These are phyloP conservation scores for Elasticomyces elasticus DNA, from an alignment of 495 filamentous ascomycete genomes.

Conservation along the genomic window DNA sequence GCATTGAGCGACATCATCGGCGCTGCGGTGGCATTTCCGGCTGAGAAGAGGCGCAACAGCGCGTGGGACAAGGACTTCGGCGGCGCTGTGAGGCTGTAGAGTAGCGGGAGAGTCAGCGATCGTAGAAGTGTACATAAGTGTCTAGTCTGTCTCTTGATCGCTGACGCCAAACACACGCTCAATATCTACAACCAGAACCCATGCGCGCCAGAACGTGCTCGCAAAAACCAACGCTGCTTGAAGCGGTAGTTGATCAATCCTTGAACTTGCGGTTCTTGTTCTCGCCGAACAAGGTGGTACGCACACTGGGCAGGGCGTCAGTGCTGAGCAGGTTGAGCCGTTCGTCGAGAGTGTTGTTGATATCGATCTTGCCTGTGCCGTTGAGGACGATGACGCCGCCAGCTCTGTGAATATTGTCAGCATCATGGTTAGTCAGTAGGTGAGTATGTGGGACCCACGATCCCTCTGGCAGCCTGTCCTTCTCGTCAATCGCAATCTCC, in stretches of 20 bases:
- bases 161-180: background rate
- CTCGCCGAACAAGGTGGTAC: conserved; percentile 77
- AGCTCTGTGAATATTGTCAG: conserved; percentile 43
- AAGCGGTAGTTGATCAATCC: conserved; percentile 42
- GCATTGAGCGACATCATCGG: background rate
- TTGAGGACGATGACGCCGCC: conserved; percentile 77
- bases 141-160: too few species aligned
- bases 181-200: background rate
- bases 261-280: conserved; percentile 90
- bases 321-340: conserved; percentile 73
- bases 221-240: background rate
- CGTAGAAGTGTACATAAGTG: background rate
- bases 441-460: conserved; percentile 51
- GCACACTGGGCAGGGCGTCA: conserved; percentile 73
- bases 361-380: conserved; percentile 85
- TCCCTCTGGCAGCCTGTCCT: conserved; percentile 67
- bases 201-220: background rate
- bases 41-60: background rate
- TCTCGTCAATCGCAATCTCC: conserved; percentile 63
- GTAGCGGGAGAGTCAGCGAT: too few species aligned
- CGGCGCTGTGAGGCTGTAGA: background rate
- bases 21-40: background rate
- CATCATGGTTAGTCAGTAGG: background rate
- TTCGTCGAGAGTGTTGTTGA: conserved; percentile 96
- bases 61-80: background rate